Base-by-base conservation (phyloP, 2,329 filamentous ascomycete species). In the Myriosclerotinia curreyana region DNA sequence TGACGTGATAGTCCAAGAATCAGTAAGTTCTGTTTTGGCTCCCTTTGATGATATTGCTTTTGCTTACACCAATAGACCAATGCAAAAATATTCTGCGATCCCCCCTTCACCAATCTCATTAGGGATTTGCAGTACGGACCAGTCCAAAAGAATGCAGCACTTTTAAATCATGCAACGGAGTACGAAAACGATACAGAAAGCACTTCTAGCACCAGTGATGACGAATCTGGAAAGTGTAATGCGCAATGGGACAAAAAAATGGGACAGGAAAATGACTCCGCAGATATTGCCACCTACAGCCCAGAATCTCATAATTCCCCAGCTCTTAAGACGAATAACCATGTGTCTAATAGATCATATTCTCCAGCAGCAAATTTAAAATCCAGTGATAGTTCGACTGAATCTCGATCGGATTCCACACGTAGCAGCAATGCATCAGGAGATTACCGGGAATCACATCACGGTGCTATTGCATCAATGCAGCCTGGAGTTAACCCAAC, bases 371-470 rank as follows among this genome's bases (percentile, higher is more conserved):
- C n/a, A n/a, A n/a, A n/a, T n/a, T n/a, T n/a, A n/a, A n/a, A n/a
- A n/a, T n/a, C n/a, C n/a, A n/a, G n/a, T 53, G 5, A 22, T 8
- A 12, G 22, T 25, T 5, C 5, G 5, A n/a, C 12, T 6, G 3
- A 40, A 2, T 17, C n/a, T 3, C 2, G 7, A 6, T 5, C 36
- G 12, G 9, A 40, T 25, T 6, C 36, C 15, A 12, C 36, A 3
- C 4, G 17, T 8, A 12, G n/a, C 6, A 54, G 8, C 7, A 7
- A 6, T 9, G 9, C 15, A 6, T 40, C 22, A 8, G 7, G 0
- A 25, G 4, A 12, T 42, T 2, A 0, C 9, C 38, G 44, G 22
- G 9, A 0, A 1, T 14, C 5, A 8, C 0, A 31, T n/a, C 2
- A 25, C 22, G 20, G 2, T 31, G 8, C 5, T 9, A 2, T 2